Base-by-base conservation (phyloP, 1,284 basidiomycete species). In the Leccinum angustisporum region DNA sequence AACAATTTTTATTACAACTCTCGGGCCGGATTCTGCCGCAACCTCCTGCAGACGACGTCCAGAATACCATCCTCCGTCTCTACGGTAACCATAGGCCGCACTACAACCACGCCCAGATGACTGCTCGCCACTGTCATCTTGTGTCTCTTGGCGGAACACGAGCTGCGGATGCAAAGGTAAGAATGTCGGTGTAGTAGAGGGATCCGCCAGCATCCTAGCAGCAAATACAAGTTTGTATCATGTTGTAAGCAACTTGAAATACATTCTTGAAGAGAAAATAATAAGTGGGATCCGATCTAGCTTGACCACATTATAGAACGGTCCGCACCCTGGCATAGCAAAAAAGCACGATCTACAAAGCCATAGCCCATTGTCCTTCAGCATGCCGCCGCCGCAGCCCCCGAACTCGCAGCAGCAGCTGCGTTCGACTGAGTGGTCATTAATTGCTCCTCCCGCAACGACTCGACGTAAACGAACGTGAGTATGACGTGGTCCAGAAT, bases 401-500 rank as follows among this genome's bases (percentile, higher is more conserved):
- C n/a, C n/a, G n/a, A n/a, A n/a, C n/a, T n/a, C n/a, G n/a, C n/a
- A n/a, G n/a, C n/a, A n/a, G n/a, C n/a, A n/a, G n/a, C n/a, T n/a
- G n/a, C n/a, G n/a, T n/a, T n/a, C n/a, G n/a, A n/a, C n/a, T n/a
- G n/a, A n/a, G n/a, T n/a, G n/a, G n/a, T n/a, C n/a, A n/a, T n/a
- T n/a, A n/a, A n/a, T n/a, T n/a, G n/a, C n/a, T n/a, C n/a, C n/a
- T n/a, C n/a, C n/a, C n/a, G n/a, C n/a, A n/a, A n/a, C n/a, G n/a
- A n/a, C n/a, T n/a, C n/a, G n/a, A n/a, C n/a, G 25, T 63, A 72
- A 51, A 69, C 27, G 25, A 70, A 70, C 8, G 70, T 70, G 48
- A 73, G 56, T 14, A 70, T 48, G 61, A 69, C 16, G 4, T 67
- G 61, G 60, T 72, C 69, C 57, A 72, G 40, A 58, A 72, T 68